Base-by-base conservation (phyloP, 257 asterid species). In the Plantago major region DNA sequence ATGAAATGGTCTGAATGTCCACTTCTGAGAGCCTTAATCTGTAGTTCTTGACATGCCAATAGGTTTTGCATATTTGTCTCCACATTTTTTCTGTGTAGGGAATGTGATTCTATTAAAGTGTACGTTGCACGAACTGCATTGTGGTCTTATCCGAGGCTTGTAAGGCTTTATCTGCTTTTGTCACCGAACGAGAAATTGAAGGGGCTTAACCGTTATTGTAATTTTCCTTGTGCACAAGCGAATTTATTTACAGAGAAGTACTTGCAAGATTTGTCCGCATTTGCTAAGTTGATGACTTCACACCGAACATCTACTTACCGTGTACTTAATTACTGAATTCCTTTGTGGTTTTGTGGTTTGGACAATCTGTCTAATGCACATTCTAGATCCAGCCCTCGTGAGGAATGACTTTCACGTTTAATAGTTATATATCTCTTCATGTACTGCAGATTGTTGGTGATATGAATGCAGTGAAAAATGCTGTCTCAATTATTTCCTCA, bases 401-500 rank as follows among this genome's bases (percentile, higher is more conserved):
- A 42, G 71, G 17, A 44, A 51, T 44, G 44, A 49, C 46, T 64
- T 26, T 42, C 51, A 12, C 51, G 50, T 42, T 47, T 71, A 37
- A 60, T 55, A 56, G 17, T 59, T 58, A 28, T 61, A 33, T 43
- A 38, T 44, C 13, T 73, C 61, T n/a, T 60, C 65, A 64, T 40
- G 45, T 50, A 52, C 47, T 64, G 16, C 82, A 89, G 97, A 86
- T 89, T 52, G 90, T 84, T n/a, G 99, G 99, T 71, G 96, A 86
- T 56, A 69, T 64, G 64, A 83, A 77, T 64, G 87, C 88, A 0
- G 93, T 92, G 67, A 89, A 89, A 76, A 76, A 73, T 72, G 97
- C 99, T 47, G 54, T 92, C 58, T 71, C 68, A 64, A 78, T 81
- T 22, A 81, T 89, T 48, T 86, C 99, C 33, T 78, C 92, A 16